Evolutionary conservation across 1,139 yeast species (phyloP), one percentile per base, ranked within the genome.

Genomic region (Insectozyma bohioensis): DNA sequence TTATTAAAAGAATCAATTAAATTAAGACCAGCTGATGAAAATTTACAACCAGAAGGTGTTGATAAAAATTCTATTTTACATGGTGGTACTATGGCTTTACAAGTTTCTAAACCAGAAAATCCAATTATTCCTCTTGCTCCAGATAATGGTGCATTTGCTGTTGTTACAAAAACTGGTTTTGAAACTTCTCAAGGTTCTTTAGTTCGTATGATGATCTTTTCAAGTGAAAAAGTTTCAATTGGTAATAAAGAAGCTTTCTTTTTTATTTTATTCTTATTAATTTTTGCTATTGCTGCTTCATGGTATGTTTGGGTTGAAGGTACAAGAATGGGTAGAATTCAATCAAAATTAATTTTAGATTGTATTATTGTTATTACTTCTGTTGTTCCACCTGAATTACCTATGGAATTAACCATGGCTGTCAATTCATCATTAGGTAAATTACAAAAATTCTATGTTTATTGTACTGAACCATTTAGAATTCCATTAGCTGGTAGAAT

Each of bases 231-330:
- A 60, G 95, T 92, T 42, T 88, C 95, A 36, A 97, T 90, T 35
- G 97, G 96, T 39, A 92, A 88, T 61, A 85, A 81, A 58, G 98
- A 92, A 63, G 95, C 97, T 1, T 78, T 92, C 52, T 81, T 85
- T 62, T 92, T 92, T 59, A 92, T 92, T 54, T 71, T 90, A 47
- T 94, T 92, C 67, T 72, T 92, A 56, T 75, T 94, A 49, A 69
- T 85, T 22, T 92, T 92, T 54, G 98, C 99, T 42, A 75, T 94
- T 56, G 87, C 88, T 51, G 98, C 99, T 24, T 83, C 95, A 21
- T 85, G 96, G 88, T 94, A 92, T 56, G 98, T 92, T 35, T 92
- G 99, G 99, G 84, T 84, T 40, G 96, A 92, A 64, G 98, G 99
- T 62, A 84, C 95, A 24, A 81, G 75, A 59, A 83, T 86, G 86